phyloP scores from a whole-genome alignment of 2,329 filamentous ascomycete species.

The Acrocalymma vagum region DNA sequence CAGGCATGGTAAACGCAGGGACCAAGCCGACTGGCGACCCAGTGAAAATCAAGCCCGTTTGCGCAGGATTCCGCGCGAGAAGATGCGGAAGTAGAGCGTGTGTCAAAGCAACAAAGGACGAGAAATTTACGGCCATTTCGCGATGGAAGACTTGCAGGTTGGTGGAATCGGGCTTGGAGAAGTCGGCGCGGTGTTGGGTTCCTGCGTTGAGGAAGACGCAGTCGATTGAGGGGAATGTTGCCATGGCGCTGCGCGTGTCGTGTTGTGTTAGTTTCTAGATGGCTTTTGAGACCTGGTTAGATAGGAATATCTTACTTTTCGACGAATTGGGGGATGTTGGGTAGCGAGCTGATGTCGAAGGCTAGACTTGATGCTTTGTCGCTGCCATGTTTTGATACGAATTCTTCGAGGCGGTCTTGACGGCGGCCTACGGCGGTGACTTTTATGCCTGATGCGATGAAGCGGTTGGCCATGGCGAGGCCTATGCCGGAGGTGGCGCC shows the following conservation, averaged over 20 bases:
- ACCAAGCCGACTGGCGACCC: conserved; percentile 57
- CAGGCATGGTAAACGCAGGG: conserved; percentile 56
- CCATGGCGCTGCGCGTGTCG: conserved; percentile 36
- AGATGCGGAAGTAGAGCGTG: conserved; percentile 59
- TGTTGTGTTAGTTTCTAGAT: conserved; percentile 1
- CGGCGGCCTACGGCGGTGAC: conserved; percentile 67
- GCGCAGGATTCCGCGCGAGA: conserved; percentile 25
- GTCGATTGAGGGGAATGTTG: conserved; percentile 61
- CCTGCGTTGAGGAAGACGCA: conserved; percentile 67
- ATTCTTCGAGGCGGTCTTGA: conserved; percentile 58
- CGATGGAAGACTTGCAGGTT: conserved; percentile 50
- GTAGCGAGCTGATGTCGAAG: conserved; percentile 59
- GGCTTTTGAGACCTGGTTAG: conserved; percentile 8
- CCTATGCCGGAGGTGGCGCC: conserved; percentile 66
- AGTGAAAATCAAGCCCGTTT: conserved; percentile 42
- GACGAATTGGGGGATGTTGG: conserved; percentile 54
- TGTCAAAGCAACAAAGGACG: conserved; percentile 54
- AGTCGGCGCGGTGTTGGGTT: conserved; percentile 59
- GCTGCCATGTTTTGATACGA: conserved; percentile 57
- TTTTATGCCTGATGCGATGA: conserved; percentile 58
- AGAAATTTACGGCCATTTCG: conserved; percentile 61
- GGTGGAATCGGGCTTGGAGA: conserved; percentile 56
- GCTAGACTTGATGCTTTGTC: conserved; percentile 45
- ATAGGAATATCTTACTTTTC: conserved; percentile 37
- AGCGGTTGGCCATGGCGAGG: conserved; percentile 55